Percentiles rank a stretch among this genome's conserved stretches.
Evolutionary conservation across 305 asterid species (phyloP).

Genomic region (Solanum hybrid): DNA sequence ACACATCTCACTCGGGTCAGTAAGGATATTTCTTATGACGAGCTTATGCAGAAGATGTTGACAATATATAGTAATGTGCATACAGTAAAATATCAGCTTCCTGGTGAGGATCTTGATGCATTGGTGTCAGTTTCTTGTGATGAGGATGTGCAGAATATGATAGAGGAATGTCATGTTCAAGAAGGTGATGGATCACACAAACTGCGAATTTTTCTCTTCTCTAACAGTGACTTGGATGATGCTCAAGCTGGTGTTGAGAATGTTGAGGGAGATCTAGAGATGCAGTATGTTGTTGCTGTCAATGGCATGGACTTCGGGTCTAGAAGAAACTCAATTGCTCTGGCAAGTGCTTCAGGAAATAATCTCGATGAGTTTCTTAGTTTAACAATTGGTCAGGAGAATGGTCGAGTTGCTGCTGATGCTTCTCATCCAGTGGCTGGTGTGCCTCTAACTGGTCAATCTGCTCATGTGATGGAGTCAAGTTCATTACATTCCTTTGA

Average conservation of each 20-base stretch:
- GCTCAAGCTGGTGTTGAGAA: conserved; percentile 51
- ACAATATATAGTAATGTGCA: conserved; percentile 39
- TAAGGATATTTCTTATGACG: conserved; percentile 64
- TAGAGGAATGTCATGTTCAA: conserved; percentile 64
- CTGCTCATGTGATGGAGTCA: conserved; percentile 34
- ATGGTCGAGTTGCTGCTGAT: conserved; percentile 25
- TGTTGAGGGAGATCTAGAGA: conserved; percentile 56
- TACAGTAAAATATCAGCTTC: conserved; percentile 80
- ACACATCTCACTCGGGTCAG: conserved; percentile 65
- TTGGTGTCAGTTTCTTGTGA: conserved; percentile 80
- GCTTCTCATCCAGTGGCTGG: conserved; percentile 25
- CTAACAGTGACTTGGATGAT: conserved; percentile 56
- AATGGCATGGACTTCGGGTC: conserved; percentile 75
- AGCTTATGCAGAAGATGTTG: conserved; percentile 53
- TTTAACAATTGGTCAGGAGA: conserved; percentile 39
- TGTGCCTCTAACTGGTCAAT: conserved; percentile 25
- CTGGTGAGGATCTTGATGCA: conserved; percentile 96
- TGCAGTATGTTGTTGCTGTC: conserved; percentile 70
- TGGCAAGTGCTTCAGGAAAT: conserved; percentile 44
- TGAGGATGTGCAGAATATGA: conserved; percentile 82
- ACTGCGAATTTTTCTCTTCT: conserved; percentile 66
- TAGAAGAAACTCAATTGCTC: conserved; percentile 48
- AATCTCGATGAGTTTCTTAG: conserved; percentile 60
- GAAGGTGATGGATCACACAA: conserved; percentile 60
- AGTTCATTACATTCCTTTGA: conserved; percentile 34